Percentiles rank a stretch among this genome's conserved stretches.
phyloP scores from a whole-genome alignment of 768 basidiomycete genomes.

The Pluteus cervinus region DNA sequence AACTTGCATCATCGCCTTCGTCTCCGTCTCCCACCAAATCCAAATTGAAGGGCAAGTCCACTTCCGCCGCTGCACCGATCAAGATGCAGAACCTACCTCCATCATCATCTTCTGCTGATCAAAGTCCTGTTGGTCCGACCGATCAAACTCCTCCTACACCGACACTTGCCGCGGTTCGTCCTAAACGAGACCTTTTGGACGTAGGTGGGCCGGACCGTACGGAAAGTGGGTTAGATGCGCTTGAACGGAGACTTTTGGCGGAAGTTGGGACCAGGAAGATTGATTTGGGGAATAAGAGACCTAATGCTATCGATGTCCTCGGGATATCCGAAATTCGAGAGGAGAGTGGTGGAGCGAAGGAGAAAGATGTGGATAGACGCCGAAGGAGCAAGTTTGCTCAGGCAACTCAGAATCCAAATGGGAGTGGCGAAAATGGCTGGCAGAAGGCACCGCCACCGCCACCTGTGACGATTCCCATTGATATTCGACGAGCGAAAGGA shows the following conservation, averaged over 20 bases:
- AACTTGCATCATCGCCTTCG: too few species aligned
- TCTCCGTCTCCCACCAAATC: too few species aligned
- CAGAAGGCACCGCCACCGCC: constrained; percentile 7
- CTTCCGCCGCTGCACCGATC: too few species aligned
- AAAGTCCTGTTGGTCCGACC: too few species aligned
- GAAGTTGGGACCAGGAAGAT: constrained; percentile 68
- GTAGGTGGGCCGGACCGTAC: constrained; percentile 1
- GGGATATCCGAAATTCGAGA: constrained; percentile 5
- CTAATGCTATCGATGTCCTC: constrained; percentile 27
- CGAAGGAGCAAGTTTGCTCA: too few species aligned
- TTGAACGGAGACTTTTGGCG: constrained; percentile 61
- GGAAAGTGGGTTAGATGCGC: constrained; percentile 64
- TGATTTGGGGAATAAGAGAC: constrained; percentile 22
- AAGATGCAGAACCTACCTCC: too few species aligned
- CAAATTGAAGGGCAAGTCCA: too few species aligned
- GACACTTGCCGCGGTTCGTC: constrained; percentile 34
- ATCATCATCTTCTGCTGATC: too few species aligned
- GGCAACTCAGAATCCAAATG: too few species aligned
- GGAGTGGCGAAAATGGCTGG: constrained; percentile 8
- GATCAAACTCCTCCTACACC: constrained; percentile 48
- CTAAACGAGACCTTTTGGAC: constrained; percentile 11
- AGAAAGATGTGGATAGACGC: constrained; percentile 6
- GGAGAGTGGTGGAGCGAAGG: too few species aligned
- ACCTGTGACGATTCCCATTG: constrained; percentile 21
- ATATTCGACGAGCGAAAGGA: constrained; percentile 30